Conservation (phyloP, 2,329 filamentous ascomycete genomes). For the Lojkania enalia region DNA sequence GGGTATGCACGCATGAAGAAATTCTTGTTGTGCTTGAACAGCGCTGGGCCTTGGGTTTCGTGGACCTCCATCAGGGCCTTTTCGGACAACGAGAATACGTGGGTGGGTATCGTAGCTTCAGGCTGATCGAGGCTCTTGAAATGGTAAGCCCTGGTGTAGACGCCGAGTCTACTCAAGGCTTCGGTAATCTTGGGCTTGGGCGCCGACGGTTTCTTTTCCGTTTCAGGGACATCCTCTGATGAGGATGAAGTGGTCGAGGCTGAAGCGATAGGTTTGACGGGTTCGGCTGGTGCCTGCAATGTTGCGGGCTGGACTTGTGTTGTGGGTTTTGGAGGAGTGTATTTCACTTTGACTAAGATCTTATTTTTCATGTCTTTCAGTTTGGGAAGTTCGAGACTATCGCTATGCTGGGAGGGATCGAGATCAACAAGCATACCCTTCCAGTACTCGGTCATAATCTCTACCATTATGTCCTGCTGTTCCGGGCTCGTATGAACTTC, state of each 20-base stretch:
- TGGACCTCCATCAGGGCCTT: constrained; percentile 68
- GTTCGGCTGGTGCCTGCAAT: constrained; percentile 29
- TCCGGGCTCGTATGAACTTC: constrained; percentile 83
- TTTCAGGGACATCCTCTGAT: constrained; percentile 47
- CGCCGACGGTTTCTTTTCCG: constrained; percentile 57
- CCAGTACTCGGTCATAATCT: constrained; percentile 93
- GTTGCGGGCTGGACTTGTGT: constrained; percentile 33
- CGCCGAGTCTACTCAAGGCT: constrained; percentile 71
- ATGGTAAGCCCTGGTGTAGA: constrained; percentile 85
- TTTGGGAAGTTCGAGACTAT: constrained; percentile 64
- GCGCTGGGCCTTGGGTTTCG: constrained; percentile 54
- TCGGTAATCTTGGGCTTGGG: constrained; percentile 65
- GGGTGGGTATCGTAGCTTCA: constrained; percentile 58
- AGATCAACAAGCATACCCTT: constrained; percentile 69
- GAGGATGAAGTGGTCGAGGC: constrained; percentile 33
- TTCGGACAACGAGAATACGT: constrained; percentile 68
- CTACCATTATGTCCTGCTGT: constrained; percentile 90
- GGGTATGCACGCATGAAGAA: constrained; percentile 90
- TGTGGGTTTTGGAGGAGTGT: constrained; percentile 44
- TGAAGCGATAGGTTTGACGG: constrained; percentile 27
- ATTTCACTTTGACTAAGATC: constrained; percentile 65
- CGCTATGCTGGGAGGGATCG: constrained; percentile 42
- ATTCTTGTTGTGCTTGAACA: constrained; percentile 81
- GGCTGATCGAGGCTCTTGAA: constrained; percentile 73
- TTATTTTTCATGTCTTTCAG: constrained; percentile 71